phyloP scores from a whole-genome alignment of 78 protist genomes.

The Andalucia godoyi region DNA sequence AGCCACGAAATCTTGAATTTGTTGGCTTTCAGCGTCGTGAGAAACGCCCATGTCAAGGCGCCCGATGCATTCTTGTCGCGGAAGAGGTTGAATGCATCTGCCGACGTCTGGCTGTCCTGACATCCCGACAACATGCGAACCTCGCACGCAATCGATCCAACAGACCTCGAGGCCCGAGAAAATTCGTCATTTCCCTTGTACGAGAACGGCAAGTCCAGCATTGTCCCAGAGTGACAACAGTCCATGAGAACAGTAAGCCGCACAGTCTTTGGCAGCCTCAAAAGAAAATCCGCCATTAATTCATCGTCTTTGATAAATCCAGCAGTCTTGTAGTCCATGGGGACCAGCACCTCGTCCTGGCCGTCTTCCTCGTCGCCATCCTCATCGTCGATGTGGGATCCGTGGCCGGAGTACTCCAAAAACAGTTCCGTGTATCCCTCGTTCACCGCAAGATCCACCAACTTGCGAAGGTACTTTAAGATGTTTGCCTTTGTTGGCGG shows the following conservation, averaged over 20 bases:
- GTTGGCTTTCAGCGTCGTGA: not conserved
- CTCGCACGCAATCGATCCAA: not conserved
- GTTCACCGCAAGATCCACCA: not conserved
- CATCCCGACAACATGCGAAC: not conserved
- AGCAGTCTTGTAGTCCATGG: constrained; percentile 5
- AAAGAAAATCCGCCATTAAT: not conserved
- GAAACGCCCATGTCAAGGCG: no score
- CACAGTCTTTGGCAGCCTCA: constrained; percentile 9
- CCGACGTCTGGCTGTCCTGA: not conserved
- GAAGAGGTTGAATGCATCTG: not conserved
- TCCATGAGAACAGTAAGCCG: constrained; percentile 28
- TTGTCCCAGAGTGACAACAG: constrained; percentile 38
- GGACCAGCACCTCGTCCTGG: constrained; percentile 17
- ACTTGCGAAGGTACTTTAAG: not conserved
- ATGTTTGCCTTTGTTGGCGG: not conserved
- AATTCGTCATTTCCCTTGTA: not conserved
- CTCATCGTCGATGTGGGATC: constrained; percentile 5
- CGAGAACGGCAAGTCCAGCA: constrained; percentile 29
- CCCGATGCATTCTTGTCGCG: not conserved
- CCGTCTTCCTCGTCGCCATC: constrained; percentile 29
- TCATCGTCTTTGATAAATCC: constrained; percentile 12
- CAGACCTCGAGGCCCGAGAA: not conserved
- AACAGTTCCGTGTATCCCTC: constrained; percentile 17
- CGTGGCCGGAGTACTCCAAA: constrained; percentile 25
- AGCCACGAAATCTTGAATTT: no score